Evolutionary conservation across 139 green algal species (phyloP), one percentile per base, ranked within the genome.

Genomic region (Coelastrella sp.): DNA sequence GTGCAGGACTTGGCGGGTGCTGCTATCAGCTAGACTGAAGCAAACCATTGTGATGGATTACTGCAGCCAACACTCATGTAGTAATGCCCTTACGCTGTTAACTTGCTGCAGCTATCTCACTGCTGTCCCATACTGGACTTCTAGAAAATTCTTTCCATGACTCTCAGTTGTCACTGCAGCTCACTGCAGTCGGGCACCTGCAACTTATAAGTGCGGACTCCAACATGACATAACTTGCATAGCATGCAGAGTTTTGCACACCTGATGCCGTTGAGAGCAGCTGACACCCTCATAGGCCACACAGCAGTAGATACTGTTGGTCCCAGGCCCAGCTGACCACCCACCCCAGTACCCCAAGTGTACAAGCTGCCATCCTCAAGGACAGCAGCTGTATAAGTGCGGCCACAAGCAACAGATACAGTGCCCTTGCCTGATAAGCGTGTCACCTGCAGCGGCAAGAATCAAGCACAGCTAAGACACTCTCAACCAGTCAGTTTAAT

Each of bases 261-360:
- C 62, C 51, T 53, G 17, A 73, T 72, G 25, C 32, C 27, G 0
- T 63, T 51, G 21, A 77, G 53, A 40, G 34, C 63, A 64, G 45
- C 63, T 45, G 32, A 27, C 30, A 91, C 74, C 15, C 59, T 45
- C 35, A 57, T 72, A 2, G 86, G 84, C 86, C 80, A 86, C 59
- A 74, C 79, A 35, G 75, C 45, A 13, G 30, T 89, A 21, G 86
- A 79, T 51, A 92, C 41, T 48, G 86, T 86, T 25, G 87, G 41
- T 2, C 88, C 90, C 32, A 93, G 92, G 35, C 94, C 94, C 59
- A 96, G 89, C 85, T 93, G 87, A 8, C 94, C 91, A 11, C 84
- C 83, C 0, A 79, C 32, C 13, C 89, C 91, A 2, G 86, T 78
- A 0, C 96, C 96, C 96, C 96, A 98, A 25, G 91, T 95, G 85